phyloP scores from a whole-genome alignment of 2,329 filamentous ascomycete species.

The Raffaelea ambrosiae region DNA sequence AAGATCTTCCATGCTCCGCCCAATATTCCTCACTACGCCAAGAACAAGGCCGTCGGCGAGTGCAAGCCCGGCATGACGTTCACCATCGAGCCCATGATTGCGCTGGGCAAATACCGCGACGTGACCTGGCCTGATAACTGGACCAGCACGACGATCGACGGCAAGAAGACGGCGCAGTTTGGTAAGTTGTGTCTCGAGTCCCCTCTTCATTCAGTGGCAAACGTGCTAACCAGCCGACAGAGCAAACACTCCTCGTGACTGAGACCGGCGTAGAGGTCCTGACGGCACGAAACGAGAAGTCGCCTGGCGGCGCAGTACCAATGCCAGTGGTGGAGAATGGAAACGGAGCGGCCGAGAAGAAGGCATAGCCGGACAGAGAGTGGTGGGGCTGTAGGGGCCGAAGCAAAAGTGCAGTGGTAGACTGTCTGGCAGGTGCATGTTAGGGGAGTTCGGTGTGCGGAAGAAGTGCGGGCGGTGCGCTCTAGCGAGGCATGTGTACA shows the following conservation, averaged over 20 bases:
- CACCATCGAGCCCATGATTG: slow-evolving; percentile 98
- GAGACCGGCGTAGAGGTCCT: slow-evolving; percentile 76
- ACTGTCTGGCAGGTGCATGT: no score
- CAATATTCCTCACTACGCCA: slow-evolving; percentile 93
- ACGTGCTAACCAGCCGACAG: slow-evolving; percentile 24
- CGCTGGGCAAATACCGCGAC: slow-evolving; percentile 80
- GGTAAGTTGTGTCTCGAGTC: slow-evolving; percentile 42
- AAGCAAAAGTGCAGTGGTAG: no score
- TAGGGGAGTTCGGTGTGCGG: no score
- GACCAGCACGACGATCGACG: slow-evolving; percentile 91
- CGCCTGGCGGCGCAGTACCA: slow-evolving; percentile 65
- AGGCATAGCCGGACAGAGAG: neutral
- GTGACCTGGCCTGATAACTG: slow-evolving; percentile 98
- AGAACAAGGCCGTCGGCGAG: slow-evolving; percentile 93
- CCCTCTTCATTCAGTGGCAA: neutral
- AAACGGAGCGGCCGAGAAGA: neutral
- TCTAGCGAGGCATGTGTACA: no score
- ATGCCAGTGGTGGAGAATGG: slow-evolving; percentile 30
- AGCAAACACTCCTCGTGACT: slow-evolving; percentile 78
- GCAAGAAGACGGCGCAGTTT: slow-evolving; percentile 86
- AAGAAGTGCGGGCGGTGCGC: no score
- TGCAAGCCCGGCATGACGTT: slow-evolving; percentile 98
- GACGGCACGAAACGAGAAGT: slow-evolving; percentile 63
- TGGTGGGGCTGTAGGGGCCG: neutral
- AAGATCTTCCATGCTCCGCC: slow-evolving; percentile 87